Evolutionary conservation across 2,329 filamentous ascomycete species (phyloP).

Genomic region (Stachybotrys elegans): DNA sequence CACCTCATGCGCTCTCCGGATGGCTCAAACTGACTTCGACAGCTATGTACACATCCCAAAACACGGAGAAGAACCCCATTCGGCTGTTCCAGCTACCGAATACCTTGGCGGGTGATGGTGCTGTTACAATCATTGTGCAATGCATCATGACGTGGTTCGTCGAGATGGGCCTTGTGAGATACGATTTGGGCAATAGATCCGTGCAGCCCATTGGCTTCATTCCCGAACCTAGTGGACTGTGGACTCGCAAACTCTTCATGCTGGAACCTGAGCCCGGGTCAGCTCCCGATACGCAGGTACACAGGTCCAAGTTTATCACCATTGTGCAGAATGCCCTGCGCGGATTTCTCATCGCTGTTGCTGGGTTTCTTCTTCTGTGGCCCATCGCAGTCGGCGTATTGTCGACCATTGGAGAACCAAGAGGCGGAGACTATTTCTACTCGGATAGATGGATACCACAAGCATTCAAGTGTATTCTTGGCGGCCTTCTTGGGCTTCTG

Average conservation of each 20-base stretch:
- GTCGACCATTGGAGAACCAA: conserved; percentile 27
- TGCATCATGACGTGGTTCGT: conserved; percentile 46
- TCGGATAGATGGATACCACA: conserved; percentile 38
- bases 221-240: conserved; percentile 24
- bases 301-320: background rate
- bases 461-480: conserved; percentile 45
- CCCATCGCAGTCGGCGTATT: conserved; percentile 37
- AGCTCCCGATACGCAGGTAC: background rate
- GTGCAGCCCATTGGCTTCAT: conserved; percentile 43
- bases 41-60: conserved; percentile 43
- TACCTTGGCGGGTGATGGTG: conserved; percentile 43
- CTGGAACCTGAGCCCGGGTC: conserved; percentile 21
- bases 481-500: conserved; percentile 38
- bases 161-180: conserved; percentile 41
- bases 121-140: conserved; percentile 47
- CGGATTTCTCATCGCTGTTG: conserved; percentile 21
- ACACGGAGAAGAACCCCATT: conserved; percentile 31
- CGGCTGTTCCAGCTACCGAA: conserved; percentile 45
- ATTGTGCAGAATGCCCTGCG: conserved; percentile 17
- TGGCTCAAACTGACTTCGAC: background rate
- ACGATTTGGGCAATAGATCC: conserved; percentile 37
- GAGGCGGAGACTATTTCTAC: conserved; percentile 39
- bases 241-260: conserved; percentile 39
- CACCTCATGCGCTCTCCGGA: background rate
- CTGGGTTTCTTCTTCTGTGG: conserved; percentile 39